Conservation (phyloP, 139 green algal species). For the Chara braunii region DNA sequence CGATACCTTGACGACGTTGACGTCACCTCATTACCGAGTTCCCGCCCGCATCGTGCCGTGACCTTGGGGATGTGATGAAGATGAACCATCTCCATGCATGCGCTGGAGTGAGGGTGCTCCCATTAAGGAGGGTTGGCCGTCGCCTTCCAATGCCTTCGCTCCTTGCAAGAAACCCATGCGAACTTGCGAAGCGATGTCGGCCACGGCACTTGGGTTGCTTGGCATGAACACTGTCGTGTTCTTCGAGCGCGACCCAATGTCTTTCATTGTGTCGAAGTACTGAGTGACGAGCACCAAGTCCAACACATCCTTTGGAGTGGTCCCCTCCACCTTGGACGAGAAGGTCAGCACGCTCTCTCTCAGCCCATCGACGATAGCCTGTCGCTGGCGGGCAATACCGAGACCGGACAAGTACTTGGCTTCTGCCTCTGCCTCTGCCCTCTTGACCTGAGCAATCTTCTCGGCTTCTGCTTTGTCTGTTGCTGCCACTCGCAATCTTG, state of each 20-base stretch:
- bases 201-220: slow-evolving; percentile 52
- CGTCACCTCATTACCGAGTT: no score
- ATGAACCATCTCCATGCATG: no score
- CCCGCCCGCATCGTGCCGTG: no score
- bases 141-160: no score
- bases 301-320: slow-evolving; percentile 52
- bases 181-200: slow-evolving; percentile 57
- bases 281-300: slow-evolving; percentile 76
- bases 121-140: no score
- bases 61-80: no score
- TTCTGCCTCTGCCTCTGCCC: slow-evolving; percentile 87
- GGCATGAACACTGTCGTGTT: slow-evolving; percentile 66
- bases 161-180: slow-evolving; percentile 48
- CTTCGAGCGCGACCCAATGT: slow-evolving; percentile 2
- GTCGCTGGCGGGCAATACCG: slow-evolving; percentile 57
- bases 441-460: slow-evolving; percentile 70
- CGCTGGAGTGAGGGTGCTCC: no score
- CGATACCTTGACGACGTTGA: no score
- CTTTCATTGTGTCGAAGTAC: slow-evolving; percentile 82
- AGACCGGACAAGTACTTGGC: slow-evolving; percentile 79
- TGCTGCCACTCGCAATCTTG: slow-evolving; percentile 51
- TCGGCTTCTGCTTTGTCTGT: slow-evolving; percentile 69
- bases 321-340: slow-evolving; percentile 39
- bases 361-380: slow-evolving; percentile 85
- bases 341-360: slow-evolving; percentile 77